Evolutionary conservation across 345 rosid genomes (phyloP).

Genomic region (Gossypium rotundifolium): DNA sequence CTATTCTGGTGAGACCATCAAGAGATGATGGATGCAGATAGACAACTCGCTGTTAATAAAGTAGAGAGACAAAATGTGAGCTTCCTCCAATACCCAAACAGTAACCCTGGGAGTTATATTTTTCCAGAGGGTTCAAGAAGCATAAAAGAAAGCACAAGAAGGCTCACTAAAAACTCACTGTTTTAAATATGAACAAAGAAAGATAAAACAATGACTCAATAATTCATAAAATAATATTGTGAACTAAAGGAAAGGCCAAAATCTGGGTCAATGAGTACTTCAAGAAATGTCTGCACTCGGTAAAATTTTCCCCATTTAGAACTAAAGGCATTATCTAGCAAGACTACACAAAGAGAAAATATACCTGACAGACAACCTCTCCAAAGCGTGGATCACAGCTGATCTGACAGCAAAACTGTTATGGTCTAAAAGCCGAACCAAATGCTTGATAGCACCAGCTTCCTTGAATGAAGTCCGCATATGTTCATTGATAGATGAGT

Average conservation of each 20-base stretch:
- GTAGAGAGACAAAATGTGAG: not conserved
- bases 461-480: slow-evolving; percentile 78
- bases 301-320: not conserved
- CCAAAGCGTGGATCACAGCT: slow-evolving; percentile 55
- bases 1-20: not conserved
- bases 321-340: not conserved
- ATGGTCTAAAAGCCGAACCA: slow-evolving; percentile 63
- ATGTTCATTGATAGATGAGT: slow-evolving; percentile 67
- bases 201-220: not conserved
- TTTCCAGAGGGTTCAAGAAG: not conserved
- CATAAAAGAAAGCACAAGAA: not conserved
- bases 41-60: not conserved
- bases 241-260: not conserved
- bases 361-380: slow-evolving; percentile 73
- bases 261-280: not conserved
- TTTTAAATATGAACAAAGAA: not conserved
- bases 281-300: not conserved
- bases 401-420: slow-evolving; percentile 42
- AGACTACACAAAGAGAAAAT: not conserved
- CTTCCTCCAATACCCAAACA: not conserved
- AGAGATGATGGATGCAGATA: not conserved
- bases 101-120: not conserved
- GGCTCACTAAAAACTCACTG: not conserved
- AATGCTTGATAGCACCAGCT: slow-evolving; percentile 72
- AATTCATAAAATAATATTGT: not conserved